These are phyloP conservation scores for Entelexis sorbosivorans DNA, from an alignment of 1,139 yeast genomes.

Conservation along the genomic window DNA sequence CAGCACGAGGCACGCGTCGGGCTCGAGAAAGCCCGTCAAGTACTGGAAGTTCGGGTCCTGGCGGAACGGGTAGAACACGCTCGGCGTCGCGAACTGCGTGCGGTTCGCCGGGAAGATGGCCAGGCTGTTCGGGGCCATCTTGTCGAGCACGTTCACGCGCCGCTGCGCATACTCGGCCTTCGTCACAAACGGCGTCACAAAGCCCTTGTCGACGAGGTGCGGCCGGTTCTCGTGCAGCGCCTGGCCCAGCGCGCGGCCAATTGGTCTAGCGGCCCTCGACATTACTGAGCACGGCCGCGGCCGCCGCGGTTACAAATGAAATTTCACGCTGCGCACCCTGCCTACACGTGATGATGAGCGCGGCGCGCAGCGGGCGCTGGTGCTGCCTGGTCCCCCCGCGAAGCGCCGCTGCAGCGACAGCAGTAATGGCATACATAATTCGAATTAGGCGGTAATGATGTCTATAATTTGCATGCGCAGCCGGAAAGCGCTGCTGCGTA, in stretches of 20 bases:
- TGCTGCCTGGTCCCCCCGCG: too few relatives aligned
- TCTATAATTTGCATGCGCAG: too few relatives aligned
- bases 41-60: constrained; percentile 84
- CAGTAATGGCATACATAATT: too few relatives aligned
- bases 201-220: constrained; percentile 58
- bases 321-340: not conserved
- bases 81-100: constrained; percentile 70
- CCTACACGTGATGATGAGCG: constrained; percentile 2
- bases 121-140: constrained; percentile 52
- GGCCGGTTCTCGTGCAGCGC: constrained; percentile 82
- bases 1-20: constrained; percentile 65
- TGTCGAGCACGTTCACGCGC: constrained; percentile 45
- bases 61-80: constrained; percentile 83
- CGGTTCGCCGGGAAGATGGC: constrained; percentile 67
- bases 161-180: constrained; percentile 73
- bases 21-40: constrained; percentile 88
- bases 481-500: too few relatives aligned
- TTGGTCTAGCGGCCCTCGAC: constrained; percentile 6
- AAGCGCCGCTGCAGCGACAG: too few relatives aligned
- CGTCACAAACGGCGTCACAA: constrained; percentile 77
- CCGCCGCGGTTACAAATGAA: too few relatives aligned
- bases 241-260: constrained; percentile 44
- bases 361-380: too few relatives aligned
- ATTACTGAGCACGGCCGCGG: not conserved
- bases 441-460: too few relatives aligned